Base-by-base conservation (phyloP, 306 rosid genomes). In the peach (Prunus persica) region DNA sequence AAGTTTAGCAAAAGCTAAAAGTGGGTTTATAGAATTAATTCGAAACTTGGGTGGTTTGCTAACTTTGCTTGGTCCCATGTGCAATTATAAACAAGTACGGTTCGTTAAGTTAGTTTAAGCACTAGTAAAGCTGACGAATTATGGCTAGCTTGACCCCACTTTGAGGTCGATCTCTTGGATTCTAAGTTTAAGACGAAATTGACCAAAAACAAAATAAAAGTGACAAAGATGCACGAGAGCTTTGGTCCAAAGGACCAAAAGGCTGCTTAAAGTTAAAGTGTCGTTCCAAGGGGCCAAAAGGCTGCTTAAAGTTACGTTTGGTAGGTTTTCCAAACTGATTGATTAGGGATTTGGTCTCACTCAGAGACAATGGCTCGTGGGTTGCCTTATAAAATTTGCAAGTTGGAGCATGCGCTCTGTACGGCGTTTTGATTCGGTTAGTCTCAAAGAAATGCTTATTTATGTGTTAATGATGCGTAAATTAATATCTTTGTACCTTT, bases 391-490 rank as follows among this genome's bases (percentile, higher is more conserved):
- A 73, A 73, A 67, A 52, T 43, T 77, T 46, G 49, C 69, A 45
- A 77, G 62, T 71, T 77, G 79, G n/a, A 61, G 76, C 73, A 68
- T 73, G 82, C 69, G 76, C 63, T 73, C 16, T 22, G 63, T 57
- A 57, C 27, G 63, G 12, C 63, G 10, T 43, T 43, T 64, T 81
- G 69, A 63, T 71, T 69, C 70, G 27, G 12, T 56, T 71, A 20
- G 28, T 34, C 25, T 20, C 47, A 22, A 45, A 24, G 13, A 13
- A 25, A 6, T 20, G 5, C 19, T 74, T 46, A 11, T 20, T 78
- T 27, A 11, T 5, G 41, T 34, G 8, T 34, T 34, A 32, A 32
- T 32, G 38, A 32, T 32, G 6, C 38, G 38, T 30, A 30, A 30
- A 30, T 3, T 30, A 30, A 3, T 30, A 30, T 30, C 32, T 30